These are phyloP conservation scores for Neurospora sp. DNA, from an alignment of 495 filamentous ascomycete species.

Conservation along the genomic window DNA sequence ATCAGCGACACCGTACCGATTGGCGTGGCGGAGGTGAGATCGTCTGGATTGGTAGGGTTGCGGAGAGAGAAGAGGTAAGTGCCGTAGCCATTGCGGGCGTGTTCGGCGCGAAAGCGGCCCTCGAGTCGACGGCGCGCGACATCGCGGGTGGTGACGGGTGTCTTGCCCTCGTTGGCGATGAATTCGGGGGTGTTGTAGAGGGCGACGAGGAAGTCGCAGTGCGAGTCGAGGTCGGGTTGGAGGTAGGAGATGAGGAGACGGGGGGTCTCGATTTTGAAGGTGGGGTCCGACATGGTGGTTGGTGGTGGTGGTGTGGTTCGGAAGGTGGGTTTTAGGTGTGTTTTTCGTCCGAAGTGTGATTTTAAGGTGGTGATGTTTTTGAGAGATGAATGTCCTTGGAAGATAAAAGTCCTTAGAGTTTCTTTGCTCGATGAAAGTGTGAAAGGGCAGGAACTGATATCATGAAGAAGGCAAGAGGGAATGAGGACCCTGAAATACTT, in stretches of 20 bases:
- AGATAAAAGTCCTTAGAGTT: background rate
- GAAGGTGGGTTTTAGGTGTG: background rate
- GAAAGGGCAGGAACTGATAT: background rate
- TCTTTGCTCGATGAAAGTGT: background rate
- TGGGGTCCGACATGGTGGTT: conserved; percentile 8
- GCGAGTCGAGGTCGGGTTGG: conserved; percentile 13
- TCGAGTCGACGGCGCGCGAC: conserved; percentile 15
- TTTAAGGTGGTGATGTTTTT: background rate
- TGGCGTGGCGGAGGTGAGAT: background rate
- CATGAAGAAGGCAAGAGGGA: background rate
- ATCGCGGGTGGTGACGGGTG: conserved; percentile 14
- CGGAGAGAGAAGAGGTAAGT: conserved; percentile 21
- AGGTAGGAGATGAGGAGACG: conserved; percentile 28
- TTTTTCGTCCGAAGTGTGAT: background rate
- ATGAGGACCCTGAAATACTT: background rate
- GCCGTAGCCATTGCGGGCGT: conserved; percentile 22
- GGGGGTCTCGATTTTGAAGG: conserved; percentile 20
- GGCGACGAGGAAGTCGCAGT: conserved; percentile 26
- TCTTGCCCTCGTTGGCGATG: conserved; percentile 14
- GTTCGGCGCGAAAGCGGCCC: conserved; percentile 13
- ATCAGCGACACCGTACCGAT: conserved; percentile 24
- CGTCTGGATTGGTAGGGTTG: background rate
- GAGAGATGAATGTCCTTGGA: background rate
- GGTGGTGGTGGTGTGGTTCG: background rate
- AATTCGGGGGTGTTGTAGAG: conserved; percentile 29